Base-by-base conservation (phyloP, 176 grass and related monocot species). In the Chrysopogon serrulatus region DNA sequence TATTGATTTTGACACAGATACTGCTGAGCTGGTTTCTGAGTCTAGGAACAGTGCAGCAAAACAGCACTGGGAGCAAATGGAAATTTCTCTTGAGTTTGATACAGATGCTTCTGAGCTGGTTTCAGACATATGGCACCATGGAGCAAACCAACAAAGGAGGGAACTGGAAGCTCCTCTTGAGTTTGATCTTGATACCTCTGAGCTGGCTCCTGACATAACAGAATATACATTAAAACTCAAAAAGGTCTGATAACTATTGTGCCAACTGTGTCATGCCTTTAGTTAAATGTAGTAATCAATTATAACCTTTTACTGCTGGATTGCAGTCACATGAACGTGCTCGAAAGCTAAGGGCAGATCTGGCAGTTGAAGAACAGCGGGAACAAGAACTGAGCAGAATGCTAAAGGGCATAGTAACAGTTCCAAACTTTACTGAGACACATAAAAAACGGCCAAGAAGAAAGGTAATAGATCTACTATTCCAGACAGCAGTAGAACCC, bases 311-410 rank as follows among this genome's bases (percentile, higher is more conserved):
- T 73, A 24, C 34, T 62, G 66, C 53, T 88, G 85, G 33, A 75
- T 71, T 89, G 78, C 84, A 95, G 93, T 93, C 96, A 31, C 96
- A 94, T 76, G 91, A 94, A 75, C 90, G 85, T 49, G 90, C 92
- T 77, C 83, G 40, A 79, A 94, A 94, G 88, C 82, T 98, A 37
- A 68, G 86, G 32, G 89, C 83, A 80, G 91, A 98, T 92, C 78
- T 98, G 81, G 93, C 85, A 78, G 75, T 93, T 88, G 96, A 98
- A 92, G 91, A 98, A 83, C 93, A 98, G 69, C 64, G 85, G 15
- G 86, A 86, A 74, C 89, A 92, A 78, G 91, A 95, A 84, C 71
- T 94, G n/a, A 92, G 83, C 85, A 93, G 86, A 98, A 88, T 98
- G 85, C 86, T 98, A 10, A 95, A 98, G 62, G 83, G 69, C 64